phyloP scores from a whole-genome alignment of 768 basidiomycete species.

The Trametes cingulata region DNA sequence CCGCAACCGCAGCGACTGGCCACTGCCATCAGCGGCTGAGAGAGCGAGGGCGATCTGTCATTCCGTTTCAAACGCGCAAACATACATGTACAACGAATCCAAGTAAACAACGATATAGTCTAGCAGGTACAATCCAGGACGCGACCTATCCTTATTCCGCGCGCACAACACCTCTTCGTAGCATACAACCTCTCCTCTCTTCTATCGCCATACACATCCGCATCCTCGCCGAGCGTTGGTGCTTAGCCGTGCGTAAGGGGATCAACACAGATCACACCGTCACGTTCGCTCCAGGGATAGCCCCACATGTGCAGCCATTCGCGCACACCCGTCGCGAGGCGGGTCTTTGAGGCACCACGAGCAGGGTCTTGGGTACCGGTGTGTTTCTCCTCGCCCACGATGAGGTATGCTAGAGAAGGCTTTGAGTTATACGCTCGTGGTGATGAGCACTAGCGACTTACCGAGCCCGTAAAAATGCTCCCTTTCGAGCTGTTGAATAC shows the following conservation, averaged over 20 bases:
- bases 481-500: conserved; percentile 63
- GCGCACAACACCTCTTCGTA: not conserved
- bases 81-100: conserved; percentile 13
- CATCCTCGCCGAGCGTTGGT: not conserved
- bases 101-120: conserved; percentile 15
- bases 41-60: conserved; percentile 1
- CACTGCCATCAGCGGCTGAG: not conserved
- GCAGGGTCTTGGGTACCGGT: conserved; percentile 85
- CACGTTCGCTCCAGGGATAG: conserved; percentile 93
- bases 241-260: conserved; percentile 60
- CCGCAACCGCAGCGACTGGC: no score
- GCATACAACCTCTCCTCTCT: not conserved
- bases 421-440: not conserved
- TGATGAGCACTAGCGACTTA: conserved; percentile 34
- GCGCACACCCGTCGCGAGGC: conserved; percentile 83
- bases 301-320: conserved; percentile 94
- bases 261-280: conserved; percentile 89
- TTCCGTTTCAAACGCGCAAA: not conserved
- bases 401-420: conserved; percentile 66
- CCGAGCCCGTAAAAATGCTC: conserved; percentile 89
- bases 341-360: conserved; percentile 79
- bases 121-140: conserved; percentile 15
- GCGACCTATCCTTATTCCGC: not conserved
- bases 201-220: not conserved
- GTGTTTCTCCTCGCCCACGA: conserved; percentile 97